phyloP scores from a whole-genome alignment of 257 asterid genomes.

The Capsicum rhomboideum region DNA sequence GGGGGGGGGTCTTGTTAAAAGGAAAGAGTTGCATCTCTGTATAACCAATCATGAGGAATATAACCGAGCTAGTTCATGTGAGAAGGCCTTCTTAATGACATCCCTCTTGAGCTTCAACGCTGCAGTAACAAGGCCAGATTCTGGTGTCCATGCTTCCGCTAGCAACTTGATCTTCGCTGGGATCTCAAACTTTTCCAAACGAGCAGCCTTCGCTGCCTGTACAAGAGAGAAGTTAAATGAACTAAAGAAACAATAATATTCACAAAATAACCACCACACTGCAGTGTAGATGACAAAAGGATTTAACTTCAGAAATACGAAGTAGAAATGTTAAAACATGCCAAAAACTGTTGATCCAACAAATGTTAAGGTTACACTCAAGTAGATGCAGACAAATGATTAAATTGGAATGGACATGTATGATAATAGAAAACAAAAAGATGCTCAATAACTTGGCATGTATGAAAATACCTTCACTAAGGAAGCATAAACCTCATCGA shows the following conservation, averaged over 20 bases:
- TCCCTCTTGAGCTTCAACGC: conserved; percentile 49
- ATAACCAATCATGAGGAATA: conserved; percentile 40
- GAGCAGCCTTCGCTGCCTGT: conserved; percentile 39
- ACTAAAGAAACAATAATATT: not conserved
- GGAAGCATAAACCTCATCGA: conserved; percentile 70
- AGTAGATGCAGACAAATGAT: not conserved
- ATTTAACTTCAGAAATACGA: not conserved
- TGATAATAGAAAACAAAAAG: not conserved
- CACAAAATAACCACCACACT: not conserved
- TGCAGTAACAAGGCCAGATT: conserved; percentile 48
- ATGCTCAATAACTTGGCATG: not conserved
- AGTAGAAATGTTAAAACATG: not conserved
- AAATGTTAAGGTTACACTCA: not conserved
- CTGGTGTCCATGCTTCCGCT: conserved; percentile 48
- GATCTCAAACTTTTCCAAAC: conserved; percentile 39
- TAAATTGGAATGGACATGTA: too few species aligned
- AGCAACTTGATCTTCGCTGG: conserved; percentile 38
- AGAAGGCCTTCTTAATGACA: conserved; percentile 55
- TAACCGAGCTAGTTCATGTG: conserved; percentile 58
- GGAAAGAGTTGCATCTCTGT: not conserved
- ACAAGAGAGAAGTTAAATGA: not conserved
- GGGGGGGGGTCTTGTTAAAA: not conserved
- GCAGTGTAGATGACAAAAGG: not conserved
- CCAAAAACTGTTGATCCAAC: not conserved
- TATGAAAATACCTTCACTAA: conserved; percentile 52